Evolutionary conservation across 179 eudicot genomes (phyloP).

Genomic region (Camellia oleifera): DNA sequence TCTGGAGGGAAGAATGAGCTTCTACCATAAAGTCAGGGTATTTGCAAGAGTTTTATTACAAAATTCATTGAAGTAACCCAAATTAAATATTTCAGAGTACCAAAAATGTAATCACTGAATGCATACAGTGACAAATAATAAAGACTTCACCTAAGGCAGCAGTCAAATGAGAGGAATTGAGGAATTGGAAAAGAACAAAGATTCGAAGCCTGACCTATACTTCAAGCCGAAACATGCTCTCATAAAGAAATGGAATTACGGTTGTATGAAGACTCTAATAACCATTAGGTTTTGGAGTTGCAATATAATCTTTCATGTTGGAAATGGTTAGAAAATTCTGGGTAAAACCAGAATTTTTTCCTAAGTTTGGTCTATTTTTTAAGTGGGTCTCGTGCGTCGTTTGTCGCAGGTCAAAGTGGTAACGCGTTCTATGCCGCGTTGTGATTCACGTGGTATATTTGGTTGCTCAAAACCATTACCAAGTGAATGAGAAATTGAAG

Average conservation of each 20-base stretch:
- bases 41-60: not conserved
- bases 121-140: not conserved
- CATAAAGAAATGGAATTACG: constrained; percentile 91
- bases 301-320: too few species aligned
- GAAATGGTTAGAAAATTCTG: too few species aligned
- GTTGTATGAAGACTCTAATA: constrained; percentile 96
- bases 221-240: constrained; percentile 93
- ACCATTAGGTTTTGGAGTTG: constrained; percentile 64
- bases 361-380: too few species aligned
- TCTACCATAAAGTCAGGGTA: constrained; percentile 19
- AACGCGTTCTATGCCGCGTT: too few species aligned
- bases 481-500: too few species aligned
- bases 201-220: constrained; percentile 66
- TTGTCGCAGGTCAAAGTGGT: too few species aligned
- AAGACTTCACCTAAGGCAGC: not conserved
- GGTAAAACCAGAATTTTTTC: too few species aligned
- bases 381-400: too few species aligned
- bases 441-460: too few species aligned
- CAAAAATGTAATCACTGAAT: not conserved
- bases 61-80: not conserved
- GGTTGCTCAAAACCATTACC: too few species aligned
- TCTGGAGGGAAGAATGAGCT: not conserved
- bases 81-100: not conserved
- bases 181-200: not conserved
- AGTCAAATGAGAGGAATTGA: not conserved